Evolutionary conservation across 495 filamentous ascomycete genomes (phyloP).

Genomic region (Recurvomyces mirabilis): DNA sequence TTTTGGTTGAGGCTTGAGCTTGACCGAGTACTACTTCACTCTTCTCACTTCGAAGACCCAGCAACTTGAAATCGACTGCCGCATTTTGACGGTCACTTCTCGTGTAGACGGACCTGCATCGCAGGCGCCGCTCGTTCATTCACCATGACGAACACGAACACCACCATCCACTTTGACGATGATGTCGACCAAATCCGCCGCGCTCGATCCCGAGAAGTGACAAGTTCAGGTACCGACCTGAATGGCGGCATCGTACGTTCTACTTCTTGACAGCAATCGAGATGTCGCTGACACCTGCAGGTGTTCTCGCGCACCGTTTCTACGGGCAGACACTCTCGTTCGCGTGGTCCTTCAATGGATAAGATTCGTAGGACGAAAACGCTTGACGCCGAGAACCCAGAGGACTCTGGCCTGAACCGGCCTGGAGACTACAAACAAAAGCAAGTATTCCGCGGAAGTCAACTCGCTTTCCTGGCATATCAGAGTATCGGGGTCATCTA

Average conservation of each 20-base stretch:
- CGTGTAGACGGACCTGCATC: no score
- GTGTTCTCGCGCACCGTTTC: conserved; percentile 6
- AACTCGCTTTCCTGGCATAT: conserved; percentile 20
- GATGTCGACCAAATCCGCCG: conserved; percentile 12
- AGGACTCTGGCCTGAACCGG: conserved; percentile 8
- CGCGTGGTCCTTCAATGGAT: conserved; percentile 3
- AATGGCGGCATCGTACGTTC: conserved; percentile 13
- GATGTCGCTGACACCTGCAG: not conserved
- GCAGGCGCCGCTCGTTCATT: no score
- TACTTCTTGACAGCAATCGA: no score
- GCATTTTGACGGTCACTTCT: no score
- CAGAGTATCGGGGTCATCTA: conserved; percentile 24
- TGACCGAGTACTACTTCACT: no score
- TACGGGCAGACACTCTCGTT: not conserved
- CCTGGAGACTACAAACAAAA: conserved; percentile 16
- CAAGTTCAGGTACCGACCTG: conserved; percentile 1
- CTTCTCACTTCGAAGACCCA: no score
- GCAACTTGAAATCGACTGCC: no score
- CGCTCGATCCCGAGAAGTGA: conserved; percentile 3
- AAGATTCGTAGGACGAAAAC: conserved; percentile 1
- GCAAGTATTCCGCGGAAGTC: conserved; percentile 18
- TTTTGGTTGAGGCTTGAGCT: no score
- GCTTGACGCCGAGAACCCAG: conserved; percentile 16
- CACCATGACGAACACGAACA: conserved; percentile 4
- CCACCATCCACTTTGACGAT: conserved; percentile 17